A percentile compares a stretch with the other conserved stretches of the same genome.
phyloP scores from a whole-genome alignment of 805 yeast genomes.

The Torulaspora franciscae region DNA sequence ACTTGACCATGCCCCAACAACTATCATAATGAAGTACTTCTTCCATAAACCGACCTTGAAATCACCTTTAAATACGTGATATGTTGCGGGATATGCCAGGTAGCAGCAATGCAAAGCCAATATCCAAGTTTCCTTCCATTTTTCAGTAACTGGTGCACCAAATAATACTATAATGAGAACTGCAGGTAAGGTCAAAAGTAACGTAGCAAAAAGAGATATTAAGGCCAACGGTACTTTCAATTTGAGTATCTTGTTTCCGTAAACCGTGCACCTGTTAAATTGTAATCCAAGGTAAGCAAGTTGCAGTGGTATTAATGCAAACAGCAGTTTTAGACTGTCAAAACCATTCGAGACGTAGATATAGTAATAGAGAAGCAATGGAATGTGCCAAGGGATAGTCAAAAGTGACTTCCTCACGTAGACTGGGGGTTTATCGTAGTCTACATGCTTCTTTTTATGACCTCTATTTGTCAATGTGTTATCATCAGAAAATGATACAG shows the following conservation, averaged over 20 bases:
- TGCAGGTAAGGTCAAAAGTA: slow-evolving; percentile 27
- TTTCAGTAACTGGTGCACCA: slow-evolving; percentile 73
- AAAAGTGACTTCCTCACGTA: slow-evolving; percentile 29
- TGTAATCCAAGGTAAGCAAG: slow-evolving; percentile 35
- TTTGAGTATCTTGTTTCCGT: slow-evolving; percentile 34
- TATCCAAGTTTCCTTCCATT: slow-evolving; percentile 50
- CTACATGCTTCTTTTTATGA: slow-evolving; percentile 21
- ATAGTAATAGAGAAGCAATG: slow-evolving; percentile 34
- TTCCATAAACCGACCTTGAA: slow-evolving; percentile 43
- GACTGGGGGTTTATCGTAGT: slow-evolving; percentile 34
- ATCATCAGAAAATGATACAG: slow-evolving; percentile 36
- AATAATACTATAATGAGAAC: slow-evolving; percentile 48
- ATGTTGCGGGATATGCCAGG: slow-evolving; percentile 59
- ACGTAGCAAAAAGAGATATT: slow-evolving; percentile 23
- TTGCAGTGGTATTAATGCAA: slow-evolving; percentile 35
- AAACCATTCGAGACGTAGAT: slow-evolving; percentile 29
- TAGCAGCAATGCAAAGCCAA: slow-evolving; percentile 59
- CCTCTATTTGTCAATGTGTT: slow-evolving; percentile 26
- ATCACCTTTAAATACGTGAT: slow-evolving; percentile 51
- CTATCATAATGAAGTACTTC: slow-evolving; percentile 33
- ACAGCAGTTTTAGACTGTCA: slow-evolving; percentile 27
- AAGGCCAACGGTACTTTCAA: slow-evolving; percentile 25
- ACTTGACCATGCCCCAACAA: slow-evolving; percentile 84
- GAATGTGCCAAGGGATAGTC: slow-evolving; percentile 33
- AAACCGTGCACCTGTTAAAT: slow-evolving; percentile 33